Base-by-base conservation (phyloP, 75 land plant genomes). In the Sequoiadendron giganteum region DNA sequence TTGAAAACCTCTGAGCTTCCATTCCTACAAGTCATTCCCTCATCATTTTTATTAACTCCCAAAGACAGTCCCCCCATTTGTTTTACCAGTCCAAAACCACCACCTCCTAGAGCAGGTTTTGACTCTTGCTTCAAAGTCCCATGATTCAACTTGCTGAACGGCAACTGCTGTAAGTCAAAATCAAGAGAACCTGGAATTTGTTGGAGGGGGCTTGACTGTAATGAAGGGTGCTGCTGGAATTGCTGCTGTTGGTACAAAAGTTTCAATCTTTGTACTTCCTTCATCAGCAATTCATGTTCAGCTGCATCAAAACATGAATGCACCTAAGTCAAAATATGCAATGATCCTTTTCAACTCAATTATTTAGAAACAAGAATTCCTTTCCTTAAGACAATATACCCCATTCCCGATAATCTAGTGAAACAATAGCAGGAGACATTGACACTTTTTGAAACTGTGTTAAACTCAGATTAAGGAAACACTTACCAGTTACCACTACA, bases 201-300 rank as follows among this genome's bases (percentile, higher is more conserved):
- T 30, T 84, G 85, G 18, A 52, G 2, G 13, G 38, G 65, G 55
- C 65, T 54, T 84, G 85, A 36, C 34, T 84, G 85, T 84, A 32
- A n/a, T 84, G 85, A 84, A 84, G 85, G 49, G 34, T 84, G 85
- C 56, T 52, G 85, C 85, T 83, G 85, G 15, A 83, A n/a, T 83
- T 83, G 52, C 58, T 84, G 86, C 21, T 85, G 65, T 52, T 56
- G 86, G 65, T 85, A 85, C 65, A 85, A 85, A 85, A 56, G 39
- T 36, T 55, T 85, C 86, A 85, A 56, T 85, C 65, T 52, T 36
- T 85, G 86, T 85, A 48, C 68, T 38, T 85, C 86, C 42, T 85
- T 85, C 36, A 36, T 52, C 65, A 85, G 86, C 65, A 56, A 34
- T 85, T 85, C 86, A 85, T 85, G 68, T 85, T 85, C 86, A 56